Evolutionary conservation across 2,329 filamentous ascomycete genomes (phyloP), one percentile per base, ranked within the genome.

Genomic region (Stemphylium lycopersici): DNA sequence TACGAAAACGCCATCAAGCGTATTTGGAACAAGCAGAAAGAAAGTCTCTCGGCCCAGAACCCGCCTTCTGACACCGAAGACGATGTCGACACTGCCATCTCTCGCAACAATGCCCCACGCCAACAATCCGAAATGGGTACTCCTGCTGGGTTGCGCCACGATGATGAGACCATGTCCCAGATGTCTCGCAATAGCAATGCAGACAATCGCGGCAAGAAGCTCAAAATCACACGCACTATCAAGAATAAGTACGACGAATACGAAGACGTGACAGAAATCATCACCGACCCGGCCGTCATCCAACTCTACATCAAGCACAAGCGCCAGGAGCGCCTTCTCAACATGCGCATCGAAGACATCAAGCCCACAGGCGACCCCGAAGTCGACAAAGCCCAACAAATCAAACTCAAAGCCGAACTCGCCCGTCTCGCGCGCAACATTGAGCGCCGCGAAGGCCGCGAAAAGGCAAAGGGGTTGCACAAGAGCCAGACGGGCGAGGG

Each of bases 1-100:
- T 99, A 99, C 73, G 91, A 96, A 64, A 88, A 93, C 48, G 91
- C 91, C 18, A 97, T 99, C 64, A 86, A 88, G 51, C 87, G 90
- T 56, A 97, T 98, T 57, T 99, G 95, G 95, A 88, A 91, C 56
- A 87, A 89, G 62, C 93, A 98, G 74, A 91, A 89, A 74, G 78
- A 84, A 12, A 93, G 89, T 47, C 81, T 98, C 6, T 87, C 87
- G 6, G 90, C 95, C 52, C 79, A 79, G 1, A 83, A 88, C 41
- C 88, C 91, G 55, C 87, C 91, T 29, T 91, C 91, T 29, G 90
- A 95, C 62, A 80, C 84, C 7, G 89, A 92, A 42, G 83, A 82
- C 67, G 87, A 90, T 55, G 82, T 84, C 20, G 81, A 83, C 55
- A 63, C 66, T 11, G 81, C 81, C 54, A 78, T 79, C 22, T 80